Evolutionary conservation across 1,284 basidiomycete species (phyloP), one percentile per base, ranked within the genome.

Genomic region (Waitea zeae): DNA sequence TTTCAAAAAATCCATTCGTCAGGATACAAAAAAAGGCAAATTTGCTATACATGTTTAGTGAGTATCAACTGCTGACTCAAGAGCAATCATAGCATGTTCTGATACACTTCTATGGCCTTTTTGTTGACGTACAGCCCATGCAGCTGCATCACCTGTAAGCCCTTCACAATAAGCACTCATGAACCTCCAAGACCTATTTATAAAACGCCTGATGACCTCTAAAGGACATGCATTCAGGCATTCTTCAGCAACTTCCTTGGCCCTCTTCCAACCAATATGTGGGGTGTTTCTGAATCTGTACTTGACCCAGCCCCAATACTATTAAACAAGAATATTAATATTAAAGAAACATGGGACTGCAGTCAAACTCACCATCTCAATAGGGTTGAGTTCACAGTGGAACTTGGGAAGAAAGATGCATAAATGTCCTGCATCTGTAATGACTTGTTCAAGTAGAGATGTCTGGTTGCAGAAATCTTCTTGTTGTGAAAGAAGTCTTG

Each of bases 381-480:
- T 53, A 11, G 44, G 46, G 38, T 50, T 50, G 12, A 51, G 42
- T 32, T 52, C 49, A 38, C 49, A 51, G 30, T 49, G 47, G 32
- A 49, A 49, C 30, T 49, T 50, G 0, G 45, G 46, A 5, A 49
- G 37, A 33, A 56, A 53, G 17, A 52, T 42, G 41, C 50, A 52
- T 4, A 40, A 20, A 40, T 51, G 48, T 1, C 47, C 48, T 14
- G 36, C 40, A 7, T 28, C 24, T 12, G 39, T 37, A 27, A 49
- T 47, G 3, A 45, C 20, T 9, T 27, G 22, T 24, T 54, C 44
- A 15, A 53, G 35, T 38, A 52, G 43, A 0, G 56, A 56, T 2
- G 34, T 26, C 34, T 59, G 52, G 20, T 56, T 42, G 2, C 18
- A 19, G 34, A 60, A 60, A 35, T 61, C 53, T 19, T 51, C 46